Percentiles rank a stretch among this genome's conserved stretches.
Conservation (phyloP, 495 filamentous ascomycete genomes). For the Glutinoglossum americanum region DNA sequence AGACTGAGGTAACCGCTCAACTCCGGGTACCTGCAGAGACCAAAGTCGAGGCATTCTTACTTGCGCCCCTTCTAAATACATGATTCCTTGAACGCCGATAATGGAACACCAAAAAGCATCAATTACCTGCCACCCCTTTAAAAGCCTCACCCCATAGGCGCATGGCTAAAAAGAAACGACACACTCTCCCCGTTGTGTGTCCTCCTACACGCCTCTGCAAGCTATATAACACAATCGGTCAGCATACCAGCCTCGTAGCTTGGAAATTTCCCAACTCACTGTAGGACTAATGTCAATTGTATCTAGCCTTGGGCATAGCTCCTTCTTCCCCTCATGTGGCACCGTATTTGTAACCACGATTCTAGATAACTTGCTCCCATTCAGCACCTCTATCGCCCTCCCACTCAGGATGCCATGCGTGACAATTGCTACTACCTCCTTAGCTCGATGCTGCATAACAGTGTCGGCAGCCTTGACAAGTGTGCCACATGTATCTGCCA, state of each 20-base stretch:
- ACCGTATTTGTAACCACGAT: slow-evolving; percentile 97
- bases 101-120: background rate
- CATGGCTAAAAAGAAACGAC: slow-evolving; percentile 85
- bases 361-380: slow-evolving; percentile 52
- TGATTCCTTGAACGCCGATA: background rate
- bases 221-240: slow-evolving; percentile 9
- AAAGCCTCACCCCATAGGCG: slow-evolving; percentile 24
- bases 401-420: slow-evolving; percentile 91
- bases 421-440: slow-evolving; percentile 78
- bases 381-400: slow-evolving; percentile 75
- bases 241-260: background rate
- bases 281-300: slow-evolving; percentile 92
- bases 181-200: slow-evolving; percentile 94
- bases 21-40: too few species aligned
- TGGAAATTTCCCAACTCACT: slow-evolving; percentile 20
- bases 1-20: too few species aligned
- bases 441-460: slow-evolving; percentile 72
- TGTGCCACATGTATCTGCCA: slow-evolving; percentile 93
- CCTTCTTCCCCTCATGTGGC: slow-evolving; percentile 65
- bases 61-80: too few species aligned
- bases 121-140: background rate
- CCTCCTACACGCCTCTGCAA: slow-evolving; percentile 48
- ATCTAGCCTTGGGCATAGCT: slow-evolving; percentile 51
- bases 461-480: slow-evolving; percentile 84
- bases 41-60: too few species aligned